Evolutionary conservation across 176 grass and related monocot species (phyloP), one percentile per base, ranked within the genome.

Genomic region (Musa itinerans): DNA sequence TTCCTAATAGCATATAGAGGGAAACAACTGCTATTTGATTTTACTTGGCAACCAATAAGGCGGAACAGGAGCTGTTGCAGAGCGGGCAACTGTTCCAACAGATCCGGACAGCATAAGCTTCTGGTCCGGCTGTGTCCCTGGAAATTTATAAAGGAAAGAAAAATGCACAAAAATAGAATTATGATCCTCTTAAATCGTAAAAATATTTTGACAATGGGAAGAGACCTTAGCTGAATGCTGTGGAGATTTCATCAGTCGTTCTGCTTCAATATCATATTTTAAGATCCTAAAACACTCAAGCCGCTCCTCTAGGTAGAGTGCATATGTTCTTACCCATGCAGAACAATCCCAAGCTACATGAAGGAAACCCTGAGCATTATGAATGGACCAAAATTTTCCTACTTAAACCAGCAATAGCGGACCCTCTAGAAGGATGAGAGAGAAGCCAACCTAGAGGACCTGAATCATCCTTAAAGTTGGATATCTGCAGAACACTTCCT

Each of bases 101-200:
- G 88, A 76, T 91, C 94, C 21, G 63, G 27, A 7, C 82, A 88
- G 16, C 81, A 78, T 79, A 98, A 80, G 67, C 86, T 91, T 80
- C 90, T 91, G 64, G 88, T 98, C 82, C 94, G 84, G 75, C 90
- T 98, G 76, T 98, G 88, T 63, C 90, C 88, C 94, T 98, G 83
- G 29, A 65, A 82, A 69, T 79, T 78, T 48, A n/a, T 53, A 63
- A n/a, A 20, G 19, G 43, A 75, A 11, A 52, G 10, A 54, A 80
- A 23, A 53, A 48, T 49, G 25, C 68, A 34, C 68, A 71, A 59
- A 52, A 61, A 26, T 23, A 78, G n/a, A 52, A 63, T 48, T 71
- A 17, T n/a, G 25, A 63, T 26, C 10, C 23, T 67, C 19, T 43
- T 74, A 16, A 58, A 58, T 58, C 11, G 2, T 7, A 26, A 75